Percentiles rank a stretch among this genome's conserved stretches.
These are phyloP conservation scores for Cornus controversa DNA, from an alignment of 148 eudicot species.

Conservation along the genomic window DNA sequence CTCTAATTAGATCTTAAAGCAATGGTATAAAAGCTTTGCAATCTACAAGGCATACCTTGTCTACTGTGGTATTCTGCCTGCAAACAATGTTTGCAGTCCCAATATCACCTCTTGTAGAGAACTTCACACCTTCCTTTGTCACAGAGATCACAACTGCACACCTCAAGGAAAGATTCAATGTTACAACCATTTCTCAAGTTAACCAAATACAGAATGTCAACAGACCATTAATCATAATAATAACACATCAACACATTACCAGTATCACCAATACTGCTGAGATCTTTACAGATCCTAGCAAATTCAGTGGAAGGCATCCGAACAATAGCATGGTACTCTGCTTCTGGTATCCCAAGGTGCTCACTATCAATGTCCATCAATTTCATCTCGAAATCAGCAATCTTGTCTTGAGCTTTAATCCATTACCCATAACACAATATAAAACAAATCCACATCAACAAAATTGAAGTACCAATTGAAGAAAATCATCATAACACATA, in stretches of 20 bases:
- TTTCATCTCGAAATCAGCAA: slow-evolving; percentile 97
- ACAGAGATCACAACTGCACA: slow-evolving; percentile 88
- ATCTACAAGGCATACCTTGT: slow-evolving; percentile 54
- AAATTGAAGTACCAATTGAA: background rate
- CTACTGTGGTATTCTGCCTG: slow-evolving; percentile 85
- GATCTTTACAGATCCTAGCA: slow-evolving; percentile 84
- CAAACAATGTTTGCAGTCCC: slow-evolving; percentile 86
- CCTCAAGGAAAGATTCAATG: background rate
- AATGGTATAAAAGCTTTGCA: too few relatives aligned
- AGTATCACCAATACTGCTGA: slow-evolving; percentile 92
- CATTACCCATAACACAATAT: slow-evolving; percentile 5
- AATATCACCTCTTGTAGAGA: slow-evolving; percentile 84
- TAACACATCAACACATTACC: slow-evolving; percentile 27
- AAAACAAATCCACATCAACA: background rate
- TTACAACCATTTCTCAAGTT: background rate
- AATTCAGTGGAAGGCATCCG: slow-evolving; percentile 92
- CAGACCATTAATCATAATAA: background rate
- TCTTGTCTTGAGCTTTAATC: slow-evolving; percentile 77
- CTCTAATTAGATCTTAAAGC: background rate
- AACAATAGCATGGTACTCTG: slow-evolving; percentile 89
- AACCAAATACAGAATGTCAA: background rate
- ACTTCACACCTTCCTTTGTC: slow-evolving; percentile 86
- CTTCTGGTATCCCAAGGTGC: slow-evolving; percentile 96
- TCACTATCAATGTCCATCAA: slow-evolving; percentile 93
- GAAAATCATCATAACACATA: background rate